Base-by-base conservation (phyloP, 768 basidiomycete genomes). In the Chalciporus sphaerocephalus region DNA sequence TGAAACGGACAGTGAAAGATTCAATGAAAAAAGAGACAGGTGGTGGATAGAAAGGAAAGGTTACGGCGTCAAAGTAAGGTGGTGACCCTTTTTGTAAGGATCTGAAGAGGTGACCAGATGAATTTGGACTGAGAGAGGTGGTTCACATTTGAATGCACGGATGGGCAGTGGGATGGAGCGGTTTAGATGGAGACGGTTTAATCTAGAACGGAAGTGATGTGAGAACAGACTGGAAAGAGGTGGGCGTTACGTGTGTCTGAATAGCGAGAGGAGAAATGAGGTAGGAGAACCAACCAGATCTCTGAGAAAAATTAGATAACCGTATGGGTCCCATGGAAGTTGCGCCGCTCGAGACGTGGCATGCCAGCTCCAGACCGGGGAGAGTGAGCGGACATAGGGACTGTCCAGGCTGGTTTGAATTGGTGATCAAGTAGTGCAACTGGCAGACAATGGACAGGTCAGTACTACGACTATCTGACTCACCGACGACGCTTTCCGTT, bases 61-160 rank as follows among this genome's bases (percentile, higher is more conserved):
- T 25, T 23, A 36, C 24, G 32, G 39, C n/a, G 41, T 28, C 23
- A 24, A 38, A 13, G 15, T 30, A 22, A 18, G 17, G 36, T 25
- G 38, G 18, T 25, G 8, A 24, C 41, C 28, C 34, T 24, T 17
- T 46, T 48, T 41, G 18, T 18, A 38, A 40, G 46, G 18, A 17
- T 24, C 18, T 27, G 20, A 6, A 20, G 16, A 25, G 21, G 37
- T 38, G 15, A n/a, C 39, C 30, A 4, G 9, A 32, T n/a, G 30
- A 7, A n/a, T 15, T 27, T 8, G 27, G 13, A 27, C 27, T 1
- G 27, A 36, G 42, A 18, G 32, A 30, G 15, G 42, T 38, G 24
- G 40, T 44, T 43, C 39, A 32, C 46, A 59, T 62, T 62, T 59
- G 42, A 59, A 56, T 59, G 44, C 41, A 28, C 17, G 16, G 6